Percentiles rank a stretch among this genome's conserved stretches.
Conservation (phyloP, 495 filamentous ascomycete species). For the Oleoguttula mirabilis region DNA sequence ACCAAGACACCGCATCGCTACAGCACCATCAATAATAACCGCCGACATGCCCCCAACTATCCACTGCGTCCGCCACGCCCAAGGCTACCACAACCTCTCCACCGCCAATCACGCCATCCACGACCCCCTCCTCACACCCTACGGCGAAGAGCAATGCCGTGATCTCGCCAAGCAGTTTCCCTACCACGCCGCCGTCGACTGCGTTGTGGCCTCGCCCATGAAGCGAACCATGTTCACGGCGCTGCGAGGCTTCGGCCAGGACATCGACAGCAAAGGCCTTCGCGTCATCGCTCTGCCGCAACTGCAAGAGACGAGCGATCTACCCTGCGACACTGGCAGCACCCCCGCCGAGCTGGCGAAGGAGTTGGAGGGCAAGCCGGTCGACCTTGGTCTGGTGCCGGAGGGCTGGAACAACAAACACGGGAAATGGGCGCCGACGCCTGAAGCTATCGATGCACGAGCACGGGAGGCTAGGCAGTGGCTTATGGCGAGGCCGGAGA, state of each 20-base stretch:
- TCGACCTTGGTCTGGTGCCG: slow-evolving; percentile 49
- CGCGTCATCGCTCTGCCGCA: slow-evolving; percentile 62
- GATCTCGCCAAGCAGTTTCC: slow-evolving; percentile 52
- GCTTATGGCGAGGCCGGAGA: slow-evolving; percentile 46
- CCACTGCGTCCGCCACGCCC: slow-evolving; percentile 31
- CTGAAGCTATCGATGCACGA: slow-evolving; percentile 46
- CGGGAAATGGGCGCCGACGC: slow-evolving; percentile 47
- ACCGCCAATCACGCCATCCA: slow-evolving; percentile 56
- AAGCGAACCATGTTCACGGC: slow-evolving; percentile 75
- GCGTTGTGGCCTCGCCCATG: slow-evolving; percentile 72
- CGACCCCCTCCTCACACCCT: slow-evolving; percentile 67
- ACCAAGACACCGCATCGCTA: too few relatives aligned
- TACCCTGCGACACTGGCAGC: slow-evolving; percentile 72
- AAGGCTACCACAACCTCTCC: slow-evolving; percentile 75
- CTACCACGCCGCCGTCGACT: slow-evolving; percentile 49
- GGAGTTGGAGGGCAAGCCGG: slow-evolving; percentile 48
- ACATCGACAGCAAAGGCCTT: slow-evolving; percentile 37
- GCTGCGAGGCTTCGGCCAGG: slow-evolving; percentile 53
- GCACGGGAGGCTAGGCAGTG: slow-evolving; percentile 55
- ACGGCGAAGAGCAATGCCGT: slow-evolving; percentile 65
- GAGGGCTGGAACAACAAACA: slow-evolving; percentile 56
- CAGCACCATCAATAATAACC: too few relatives aligned
- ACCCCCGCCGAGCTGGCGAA: slow-evolving; percentile 36
- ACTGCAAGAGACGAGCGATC: slow-evolving; percentile 63
- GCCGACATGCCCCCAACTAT: slow-evolving; percentile 16